Conservation (phyloP, 2,329 filamentous ascomycete species). For the Cadophora sp. region DNA sequence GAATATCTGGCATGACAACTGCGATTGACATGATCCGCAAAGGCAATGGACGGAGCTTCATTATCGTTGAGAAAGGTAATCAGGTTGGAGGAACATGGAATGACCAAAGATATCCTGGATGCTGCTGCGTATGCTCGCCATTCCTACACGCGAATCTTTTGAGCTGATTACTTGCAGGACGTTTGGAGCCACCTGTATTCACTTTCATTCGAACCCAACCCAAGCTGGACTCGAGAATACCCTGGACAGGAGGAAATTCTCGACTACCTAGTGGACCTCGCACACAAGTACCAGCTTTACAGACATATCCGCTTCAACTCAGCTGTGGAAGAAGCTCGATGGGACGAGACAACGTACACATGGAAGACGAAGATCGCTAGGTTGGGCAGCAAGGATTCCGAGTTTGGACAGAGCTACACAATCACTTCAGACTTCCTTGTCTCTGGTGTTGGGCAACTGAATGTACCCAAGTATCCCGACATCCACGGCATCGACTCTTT, state of each 20-base stretch:
- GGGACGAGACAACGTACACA: slow-evolving; percentile 58
- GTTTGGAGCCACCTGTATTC: slow-evolving; percentile 62
- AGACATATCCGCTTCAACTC: slow-evolving; percentile 65
- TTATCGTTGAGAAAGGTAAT: slow-evolving; percentile 50
- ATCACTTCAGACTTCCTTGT: slow-evolving; percentile 62
- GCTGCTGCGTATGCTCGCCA: slow-evolving; percentile 55
- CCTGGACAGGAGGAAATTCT: slow-evolving; percentile 66
- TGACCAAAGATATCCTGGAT: slow-evolving; percentile 63
- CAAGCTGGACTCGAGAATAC: slow-evolving; percentile 62
- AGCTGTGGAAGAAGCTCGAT: slow-evolving; percentile 56
- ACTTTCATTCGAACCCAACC: slow-evolving; percentile 64
- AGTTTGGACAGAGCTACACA: slow-evolving; percentile 58
- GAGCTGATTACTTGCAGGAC: slow-evolving; percentile 21
- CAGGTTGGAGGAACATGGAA: slow-evolving; percentile 56
- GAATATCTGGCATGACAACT: slow-evolving; percentile 50
- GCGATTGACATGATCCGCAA: slow-evolving; percentile 50
- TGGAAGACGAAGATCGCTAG: slow-evolving; percentile 58
- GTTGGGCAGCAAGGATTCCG: slow-evolving; percentile 58
- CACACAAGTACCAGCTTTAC: slow-evolving; percentile 60
- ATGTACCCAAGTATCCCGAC: slow-evolving; percentile 59
- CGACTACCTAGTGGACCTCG: slow-evolving; percentile 58
- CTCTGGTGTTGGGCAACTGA: slow-evolving; percentile 64
- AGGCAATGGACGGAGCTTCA: slow-evolving; percentile 52
- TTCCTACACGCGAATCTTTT: not conserved
- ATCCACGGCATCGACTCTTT: slow-evolving; percentile 55